A percentile compares a stretch with the other conserved stretches of the same genome.
These are phyloP conservation scores for Lipomyces yamadae DNA, from an alignment of 805 yeast genomes.

Conservation along the genomic window DNA sequence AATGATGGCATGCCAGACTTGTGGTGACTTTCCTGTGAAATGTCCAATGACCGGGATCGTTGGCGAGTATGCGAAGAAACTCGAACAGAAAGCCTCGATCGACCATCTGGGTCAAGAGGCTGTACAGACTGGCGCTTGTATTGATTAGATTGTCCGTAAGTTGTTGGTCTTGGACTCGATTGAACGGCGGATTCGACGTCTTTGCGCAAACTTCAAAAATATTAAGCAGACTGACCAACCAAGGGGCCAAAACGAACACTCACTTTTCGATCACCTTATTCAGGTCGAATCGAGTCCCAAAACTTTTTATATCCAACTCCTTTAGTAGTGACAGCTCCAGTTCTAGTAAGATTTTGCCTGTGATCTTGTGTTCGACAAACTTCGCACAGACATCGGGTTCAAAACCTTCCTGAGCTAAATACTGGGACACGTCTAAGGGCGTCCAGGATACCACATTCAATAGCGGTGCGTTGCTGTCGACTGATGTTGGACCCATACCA, in stretches of 20 bases:
- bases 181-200: constrained; percentile 12
- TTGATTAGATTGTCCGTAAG: neutral
- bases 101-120: constrained; percentile 24
- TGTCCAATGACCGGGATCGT: constrained; percentile 32
- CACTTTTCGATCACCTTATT: constrained; percentile 80
- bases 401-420: constrained; percentile 74
- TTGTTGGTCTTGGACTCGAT: neutral
- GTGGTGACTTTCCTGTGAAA: constrained; percentile 13
- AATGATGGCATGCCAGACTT: constrained; percentile 28
- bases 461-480: neutral
- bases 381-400: constrained; percentile 75
- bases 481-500: constrained; percentile 39
- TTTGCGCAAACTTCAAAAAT: constrained; percentile 14
- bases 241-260: neutral
- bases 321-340: constrained; percentile 84
- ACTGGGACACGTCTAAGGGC: constrained; percentile 81
- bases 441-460: constrained; percentile 61
- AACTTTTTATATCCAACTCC: constrained; percentile 87
- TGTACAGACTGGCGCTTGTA: constrained; percentile 24
- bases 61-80: constrained; percentile 30
- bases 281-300: constrained; percentile 94
- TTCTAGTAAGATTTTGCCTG: constrained; percentile 83
- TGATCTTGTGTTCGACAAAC: constrained; percentile 84
- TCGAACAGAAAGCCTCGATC: constrained; percentile 17
- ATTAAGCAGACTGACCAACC: neutral